These are phyloP conservation scores for Botryosphaeria agaves DNA, from an alignment of 2,329 filamentous ascomycete species.

Conservation along the genomic window DNA sequence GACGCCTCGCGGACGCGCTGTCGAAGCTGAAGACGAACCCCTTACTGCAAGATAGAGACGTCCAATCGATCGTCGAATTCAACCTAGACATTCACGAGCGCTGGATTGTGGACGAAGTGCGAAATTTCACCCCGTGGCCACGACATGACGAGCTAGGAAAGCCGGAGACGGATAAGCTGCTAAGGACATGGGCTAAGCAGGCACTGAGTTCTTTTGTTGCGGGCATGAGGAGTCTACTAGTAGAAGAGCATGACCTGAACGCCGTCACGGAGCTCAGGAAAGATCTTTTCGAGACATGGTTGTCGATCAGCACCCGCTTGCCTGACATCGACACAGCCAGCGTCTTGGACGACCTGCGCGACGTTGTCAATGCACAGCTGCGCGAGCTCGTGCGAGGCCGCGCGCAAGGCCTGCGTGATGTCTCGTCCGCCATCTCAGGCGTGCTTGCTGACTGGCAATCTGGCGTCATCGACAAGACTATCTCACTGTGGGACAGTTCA, in stretches of 20 bases:
- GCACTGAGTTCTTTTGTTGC: constrained; percentile 26
- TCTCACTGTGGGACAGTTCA: constrained; percentile 49
- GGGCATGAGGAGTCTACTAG: constrained; percentile 44
- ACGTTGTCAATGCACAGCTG: constrained; percentile 51
- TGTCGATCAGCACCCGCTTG: constrained; percentile 46
- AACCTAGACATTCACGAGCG: constrained; percentile 59
- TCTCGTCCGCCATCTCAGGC: constrained; percentile 46
- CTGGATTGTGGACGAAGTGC: constrained; percentile 72
- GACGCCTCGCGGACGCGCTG: constrained; percentile 52
- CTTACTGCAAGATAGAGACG: constrained; percentile 51
- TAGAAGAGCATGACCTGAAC: constrained; percentile 45
- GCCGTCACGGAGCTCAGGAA: constrained; percentile 53
- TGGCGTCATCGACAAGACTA: constrained; percentile 31
- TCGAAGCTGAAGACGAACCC: constrained; percentile 49
- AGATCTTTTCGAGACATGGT: constrained; percentile 56
- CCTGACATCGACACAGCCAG: constrained; percentile 49
- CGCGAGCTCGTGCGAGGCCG: constrained; percentile 44
- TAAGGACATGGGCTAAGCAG: constrained; percentile 21
- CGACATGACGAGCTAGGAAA: constrained; percentile 50
- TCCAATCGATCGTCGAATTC: constrained; percentile 50
- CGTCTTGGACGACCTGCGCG: constrained; percentile 51
- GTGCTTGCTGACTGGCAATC: constrained; percentile 44
- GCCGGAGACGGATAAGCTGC: constrained; percentile 21
- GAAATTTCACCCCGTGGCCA: constrained; percentile 74
- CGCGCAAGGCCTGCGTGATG: constrained; percentile 43